These are phyloP conservation scores for Penicillium herquei DNA, from an alignment of 495 filamentous ascomycete genomes.

Conservation along the genomic window DNA sequence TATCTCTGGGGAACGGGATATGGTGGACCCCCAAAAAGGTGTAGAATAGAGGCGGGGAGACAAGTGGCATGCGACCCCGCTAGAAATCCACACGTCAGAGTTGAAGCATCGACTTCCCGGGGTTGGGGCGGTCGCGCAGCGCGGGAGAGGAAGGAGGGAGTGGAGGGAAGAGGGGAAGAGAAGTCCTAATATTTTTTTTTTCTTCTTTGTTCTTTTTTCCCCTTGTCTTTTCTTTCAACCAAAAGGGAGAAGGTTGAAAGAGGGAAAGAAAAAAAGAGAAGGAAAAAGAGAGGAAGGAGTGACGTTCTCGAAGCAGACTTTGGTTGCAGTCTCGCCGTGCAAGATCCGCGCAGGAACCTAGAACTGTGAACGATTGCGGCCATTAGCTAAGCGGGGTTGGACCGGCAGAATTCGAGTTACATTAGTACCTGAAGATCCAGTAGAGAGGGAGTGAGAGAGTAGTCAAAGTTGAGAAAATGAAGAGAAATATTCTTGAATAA, in stretches of 20 bases:
- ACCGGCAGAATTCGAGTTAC: conserved; percentile 3
- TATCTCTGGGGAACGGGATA: conserved; percentile 1
- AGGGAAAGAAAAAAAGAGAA: conserved; percentile 9
- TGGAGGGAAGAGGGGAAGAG: neutral
- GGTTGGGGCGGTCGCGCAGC: conserved; percentile 7
- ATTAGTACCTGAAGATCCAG: neutral
- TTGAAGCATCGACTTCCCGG: conserved; percentile 32
- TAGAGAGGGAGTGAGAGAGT: too few relatives aligned
- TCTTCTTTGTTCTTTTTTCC: too few relatives aligned
- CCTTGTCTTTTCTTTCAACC: neutral
- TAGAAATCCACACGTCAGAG: conserved; percentile 31
- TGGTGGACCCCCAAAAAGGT: conserved; percentile 6
- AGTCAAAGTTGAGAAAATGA: too few relatives aligned
- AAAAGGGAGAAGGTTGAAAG: conserved; percentile 8
- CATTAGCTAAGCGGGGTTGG: conserved; percentile 6
- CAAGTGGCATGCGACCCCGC: conserved; percentile 28
- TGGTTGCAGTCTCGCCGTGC: conserved; percentile 5
- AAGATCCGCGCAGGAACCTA: conserved; percentile 23
- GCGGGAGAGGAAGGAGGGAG: conserved; percentile 7
- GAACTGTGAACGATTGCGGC: conserved; percentile 10
- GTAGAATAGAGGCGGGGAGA: conserved; percentile 9
- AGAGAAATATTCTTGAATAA: too few relatives aligned
- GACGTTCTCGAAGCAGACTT: conserved; percentile 19
- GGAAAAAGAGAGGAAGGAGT: neutral
- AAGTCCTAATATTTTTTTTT: neutral